These are phyloP conservation scores for Phalaenopsis hybrid DNA, from an alignment of 116 monocot species.

Conservation along the genomic window DNA sequence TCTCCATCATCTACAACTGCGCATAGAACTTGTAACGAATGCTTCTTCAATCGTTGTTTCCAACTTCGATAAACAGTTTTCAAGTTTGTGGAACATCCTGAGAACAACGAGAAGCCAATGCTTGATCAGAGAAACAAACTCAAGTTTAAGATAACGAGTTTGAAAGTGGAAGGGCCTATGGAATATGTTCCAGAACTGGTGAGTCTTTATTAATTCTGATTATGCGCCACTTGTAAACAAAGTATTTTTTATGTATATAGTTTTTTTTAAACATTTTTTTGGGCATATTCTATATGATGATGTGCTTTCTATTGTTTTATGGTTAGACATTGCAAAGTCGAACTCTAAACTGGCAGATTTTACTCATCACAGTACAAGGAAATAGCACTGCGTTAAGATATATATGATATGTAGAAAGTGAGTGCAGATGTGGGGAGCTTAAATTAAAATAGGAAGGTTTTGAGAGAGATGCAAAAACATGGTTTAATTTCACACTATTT, in stretches of 20 bases:
- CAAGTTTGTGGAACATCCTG: slow-evolving; percentile 77
- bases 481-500: too few species aligned
- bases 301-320: neutral
- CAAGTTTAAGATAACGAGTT: slow-evolving; percentile 72
- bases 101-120: slow-evolving; percentile 53
- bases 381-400: too few species aligned
- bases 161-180: slow-evolving; percentile 64
- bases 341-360: too few species aligned
- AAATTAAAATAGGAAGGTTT: too few species aligned
- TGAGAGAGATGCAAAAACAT: too few species aligned
- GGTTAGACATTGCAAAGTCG: too few species aligned
- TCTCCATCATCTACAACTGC: too few species aligned
- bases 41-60: neutral
- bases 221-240: neutral
- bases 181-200: slow-evolving; percentile 83
- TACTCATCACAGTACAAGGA: too few species aligned
- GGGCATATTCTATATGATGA: neutral
- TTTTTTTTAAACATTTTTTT: neutral
- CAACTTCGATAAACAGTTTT: slow-evolving; percentile 31
- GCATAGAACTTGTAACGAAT: too few species aligned
- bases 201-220: slow-evolving; percentile 1
- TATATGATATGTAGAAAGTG: too few species aligned
- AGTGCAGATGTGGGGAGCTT: too few species aligned
- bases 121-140: slow-evolving; percentile 58
- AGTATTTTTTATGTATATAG: neutral